Evolutionary conservation across 1,284 basidiomycete species (phyloP), one percentile per base, ranked within the genome.

Genomic region (Naganishia albida): DNA sequence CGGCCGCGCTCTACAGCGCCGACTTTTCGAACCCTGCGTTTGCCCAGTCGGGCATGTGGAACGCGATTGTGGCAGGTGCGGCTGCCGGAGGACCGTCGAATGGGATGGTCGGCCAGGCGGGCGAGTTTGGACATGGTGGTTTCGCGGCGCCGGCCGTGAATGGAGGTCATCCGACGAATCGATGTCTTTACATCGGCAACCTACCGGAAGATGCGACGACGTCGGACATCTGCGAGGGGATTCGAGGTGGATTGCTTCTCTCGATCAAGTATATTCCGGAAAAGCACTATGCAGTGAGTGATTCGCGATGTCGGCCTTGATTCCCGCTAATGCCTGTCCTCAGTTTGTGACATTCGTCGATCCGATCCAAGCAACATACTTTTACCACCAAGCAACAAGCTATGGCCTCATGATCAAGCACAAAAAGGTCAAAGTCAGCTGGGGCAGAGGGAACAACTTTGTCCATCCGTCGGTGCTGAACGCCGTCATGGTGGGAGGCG

Each of bases 321-420:
- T 64, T 30, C 50, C 66, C 54, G 23, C 46, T 70, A 38, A 65
- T 56, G 67, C 63, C 55, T 59, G 62, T 55, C 1, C 8, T 15
- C 73, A 92, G 89, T 93, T 94, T 70, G 88, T 93, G 66, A 93
- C 90, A 7, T 95, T 94, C 75, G 87, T 93, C 68, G 90, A 94
- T 74, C 88, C 91, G 16, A 87, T 87, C 1, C 89, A 90, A 57
- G 92, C 93, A 2, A 88, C 91, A 72, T 89, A 89, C 16, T 95
- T 97, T 83, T 92, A 87, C 85, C 89, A 93, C 74, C 87, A 91
- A 44, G 90, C 91, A 12, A 87, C 88, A 2, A 88, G 87, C 75
- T 88, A 92, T 73, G 91, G 92, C 12, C 82, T 97, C 66, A 90
- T 88, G 25, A 83, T 96, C 70, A 92, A 91, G 81, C 91, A 91